Base-by-base conservation (phyloP, 2,329 filamentous ascomycete genomes). In the Hypocreales sp. region DNA sequence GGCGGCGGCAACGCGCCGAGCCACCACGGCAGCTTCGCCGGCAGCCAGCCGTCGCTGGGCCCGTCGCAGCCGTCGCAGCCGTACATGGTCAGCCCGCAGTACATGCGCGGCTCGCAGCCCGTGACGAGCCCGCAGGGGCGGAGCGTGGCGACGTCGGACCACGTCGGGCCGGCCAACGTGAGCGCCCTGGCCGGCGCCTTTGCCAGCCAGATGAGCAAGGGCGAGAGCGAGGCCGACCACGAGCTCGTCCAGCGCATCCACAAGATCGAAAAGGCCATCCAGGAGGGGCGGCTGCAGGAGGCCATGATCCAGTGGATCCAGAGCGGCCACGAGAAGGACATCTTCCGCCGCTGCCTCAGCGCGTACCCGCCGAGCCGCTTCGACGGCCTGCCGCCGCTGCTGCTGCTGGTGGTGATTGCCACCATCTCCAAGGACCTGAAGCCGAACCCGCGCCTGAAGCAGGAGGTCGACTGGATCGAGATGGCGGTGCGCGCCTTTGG, bases 301-400 rank as follows among this genome's bases (percentile, higher is more conserved):
- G 74, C 69, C 22, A 62, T 75, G 45, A 62, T 78, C 31, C 65
- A 67, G 33, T 79, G 73, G 73, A 64, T 79, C 30, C 73, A 79
- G 48, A 65, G 64, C 37, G 64, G 62, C 11, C 61, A 67, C 19
- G 65, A 73, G 44, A 62, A 72, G 32, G 67, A 73, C 33, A 64
- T 79, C 27, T 79, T 77, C 47, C 58, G 64, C 18, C 50, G 49
- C 18, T 53, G 53, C 34, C 40, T 58, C 8, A 48, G 50, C 34
- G 42, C 47, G 5, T 54, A 53, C 29, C 46, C 49, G 4, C 46
- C 55, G 1, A 35, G 37, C 36, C 55, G 55, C 34, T 57, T 78
- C 32, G 60, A 60, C 31, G 60, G 61, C 18, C 47, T 79, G 27
- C 69, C 68, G 25, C 66, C 71, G 12, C 56, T 79, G 13, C 60